These are phyloP conservation scores for Naganishia antarctica DNA, from an alignment of 768 basidiomycete species.

Conservation along the genomic window DNA sequence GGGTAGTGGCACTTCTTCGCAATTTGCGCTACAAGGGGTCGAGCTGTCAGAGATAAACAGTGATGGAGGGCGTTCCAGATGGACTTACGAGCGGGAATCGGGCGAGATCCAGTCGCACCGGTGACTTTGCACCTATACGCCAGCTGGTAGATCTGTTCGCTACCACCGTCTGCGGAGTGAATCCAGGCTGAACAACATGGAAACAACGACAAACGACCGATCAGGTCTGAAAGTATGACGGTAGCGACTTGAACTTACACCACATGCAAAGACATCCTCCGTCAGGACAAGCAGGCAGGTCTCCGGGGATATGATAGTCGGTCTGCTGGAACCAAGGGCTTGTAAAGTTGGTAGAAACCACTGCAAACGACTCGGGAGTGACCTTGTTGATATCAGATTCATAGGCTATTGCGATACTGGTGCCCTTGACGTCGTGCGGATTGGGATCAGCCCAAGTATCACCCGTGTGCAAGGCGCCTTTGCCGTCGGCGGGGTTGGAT, in stretches of 20 bases:
- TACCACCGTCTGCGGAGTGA: slow-evolving; percentile 38
- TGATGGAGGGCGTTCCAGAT: too few species aligned
- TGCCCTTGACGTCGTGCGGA: slow-evolving; percentile 42
- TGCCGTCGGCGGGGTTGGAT: slow-evolving; percentile 33
- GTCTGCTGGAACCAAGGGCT: slow-evolving; percentile 46
- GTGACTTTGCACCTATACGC: slow-evolving; percentile 45
- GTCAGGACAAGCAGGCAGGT: slow-evolving; percentile 45
- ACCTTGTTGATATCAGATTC: slow-evolving; percentile 35
- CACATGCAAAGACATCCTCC: slow-evolving; percentile 46
- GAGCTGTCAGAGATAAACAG: too few species aligned
- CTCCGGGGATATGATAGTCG: slow-evolving; percentile 44
- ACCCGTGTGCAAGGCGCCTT: slow-evolving; percentile 44
- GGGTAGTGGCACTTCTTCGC: slow-evolving; percentile 46
- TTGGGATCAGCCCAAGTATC: slow-evolving; percentile 37
- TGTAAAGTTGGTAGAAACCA: slow-evolving; percentile 37
- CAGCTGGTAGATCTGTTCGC: slow-evolving; percentile 40
- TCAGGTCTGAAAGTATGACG: not conserved
- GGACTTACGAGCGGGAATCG: slow-evolving; percentile 40
- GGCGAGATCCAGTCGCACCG: slow-evolving; percentile 35
- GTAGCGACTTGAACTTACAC: slow-evolving; percentile 21
- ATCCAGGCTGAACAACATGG: slow-evolving; percentile 38
- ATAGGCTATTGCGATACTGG: slow-evolving; percentile 40
- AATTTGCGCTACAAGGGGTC: slow-evolving; percentile 40
- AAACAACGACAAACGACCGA: too few species aligned
- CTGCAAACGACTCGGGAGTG: slow-evolving; percentile 39